A percentile compares a stretch with the other conserved stretches of the same genome.
Conservation (phyloP, 441 rosid species). For the Mallotus repandus region DNA sequence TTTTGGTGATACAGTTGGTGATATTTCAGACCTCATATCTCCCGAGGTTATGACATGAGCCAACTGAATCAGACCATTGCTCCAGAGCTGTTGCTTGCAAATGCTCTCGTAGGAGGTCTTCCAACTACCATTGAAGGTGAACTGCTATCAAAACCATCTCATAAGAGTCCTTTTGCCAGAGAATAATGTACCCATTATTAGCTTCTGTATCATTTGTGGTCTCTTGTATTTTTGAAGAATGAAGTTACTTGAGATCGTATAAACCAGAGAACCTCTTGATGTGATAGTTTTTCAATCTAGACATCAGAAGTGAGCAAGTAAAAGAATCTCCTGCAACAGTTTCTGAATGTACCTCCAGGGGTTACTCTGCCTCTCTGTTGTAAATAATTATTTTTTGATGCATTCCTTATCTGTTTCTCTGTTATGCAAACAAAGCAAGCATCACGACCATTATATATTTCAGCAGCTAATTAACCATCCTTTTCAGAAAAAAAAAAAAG, state of each 20-base stretch:
- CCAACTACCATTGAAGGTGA: slow-evolving; percentile 21
- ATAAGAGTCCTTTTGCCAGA: background rate
- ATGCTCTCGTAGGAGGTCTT: slow-evolving; percentile 12
- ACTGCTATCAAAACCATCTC: slow-evolving; percentile 22
- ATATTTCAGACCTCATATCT: background rate
- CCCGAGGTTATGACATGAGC: slow-evolving; percentile 23
- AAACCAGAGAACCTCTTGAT: slow-evolving; percentile 10
- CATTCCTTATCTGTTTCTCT: too few relatives aligned
- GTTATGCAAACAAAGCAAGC: too few relatives aligned
- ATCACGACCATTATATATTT: too few relatives aligned
- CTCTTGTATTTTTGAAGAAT: slow-evolving; percentile 1
- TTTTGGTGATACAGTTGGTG: slow-evolving; percentile 10
- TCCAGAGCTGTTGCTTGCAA: slow-evolving; percentile 14
- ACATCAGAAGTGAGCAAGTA: slow-evolving; percentile 14
- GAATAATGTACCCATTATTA: slow-evolving; percentile 18
- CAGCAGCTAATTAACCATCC: too few relatives aligned
- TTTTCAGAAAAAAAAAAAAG: too few relatives aligned
- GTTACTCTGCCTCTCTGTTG: background rate
- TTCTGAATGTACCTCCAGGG: slow-evolving; percentile 2
- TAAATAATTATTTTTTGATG: too few relatives aligned
- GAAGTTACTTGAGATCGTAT: background rate
- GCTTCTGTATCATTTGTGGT: slow-evolving; percentile 6
- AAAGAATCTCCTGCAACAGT: slow-evolving; percentile 21
- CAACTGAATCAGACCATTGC: slow-evolving; percentile 16
- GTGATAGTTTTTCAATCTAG: slow-evolving; percentile 5